These are phyloP conservation scores for Boletellus dicymbophilus DNA, from an alignment of 1,284 basidiomycete species.

Conservation along the genomic window DNA sequence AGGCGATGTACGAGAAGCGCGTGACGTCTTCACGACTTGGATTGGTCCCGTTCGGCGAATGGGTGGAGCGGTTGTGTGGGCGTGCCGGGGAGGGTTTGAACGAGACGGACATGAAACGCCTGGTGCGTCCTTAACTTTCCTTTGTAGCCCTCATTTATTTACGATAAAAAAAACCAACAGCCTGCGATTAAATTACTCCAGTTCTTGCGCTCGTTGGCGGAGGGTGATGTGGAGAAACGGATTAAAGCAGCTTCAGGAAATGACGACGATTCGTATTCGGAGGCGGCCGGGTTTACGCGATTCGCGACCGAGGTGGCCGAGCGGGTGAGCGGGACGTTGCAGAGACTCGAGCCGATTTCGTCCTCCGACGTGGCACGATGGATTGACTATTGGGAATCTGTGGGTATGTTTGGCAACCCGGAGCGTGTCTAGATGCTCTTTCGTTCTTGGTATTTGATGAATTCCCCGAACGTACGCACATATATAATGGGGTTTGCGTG, in stretches of 20 bases:
- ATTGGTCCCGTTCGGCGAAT: conserved; percentile 26
- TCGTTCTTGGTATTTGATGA: too few species aligned
- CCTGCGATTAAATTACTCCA: conserved; percentile 19
- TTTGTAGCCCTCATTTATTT: neutral
- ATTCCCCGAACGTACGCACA: too few species aligned
- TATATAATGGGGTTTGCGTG: too few species aligned
- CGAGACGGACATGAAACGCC: conserved; percentile 9
- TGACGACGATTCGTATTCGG: neutral
- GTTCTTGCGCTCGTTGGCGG: conserved; percentile 12
- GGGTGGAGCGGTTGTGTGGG: conserved; percentile 21
- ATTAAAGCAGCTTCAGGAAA: neutral
- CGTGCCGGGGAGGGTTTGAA: neutral
- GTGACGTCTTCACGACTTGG: conserved; percentile 13
- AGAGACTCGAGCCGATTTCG: conserved; percentile 10
- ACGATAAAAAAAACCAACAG: conserved; percentile 1
- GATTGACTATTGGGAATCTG: conserved; percentile 23
- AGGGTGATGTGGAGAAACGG: conserved; percentile 5
- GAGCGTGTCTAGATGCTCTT: neutral
- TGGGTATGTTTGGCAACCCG: neutral
- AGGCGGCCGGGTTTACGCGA: conserved; percentile 7
- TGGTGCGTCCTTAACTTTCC: neutral
- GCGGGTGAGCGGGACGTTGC: conserved; percentile 20
- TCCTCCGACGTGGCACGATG: conserved; percentile 14
- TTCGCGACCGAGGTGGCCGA: conserved; percentile 11
- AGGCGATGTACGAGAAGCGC: conserved; percentile 8